Percentiles rank a stretch among this genome's conserved stretches.
These are phyloP conservation scores for Talaromyces sp. DNA, from an alignment of 2,329 filamentous ascomycete species.

Conservation along the genomic window DNA sequence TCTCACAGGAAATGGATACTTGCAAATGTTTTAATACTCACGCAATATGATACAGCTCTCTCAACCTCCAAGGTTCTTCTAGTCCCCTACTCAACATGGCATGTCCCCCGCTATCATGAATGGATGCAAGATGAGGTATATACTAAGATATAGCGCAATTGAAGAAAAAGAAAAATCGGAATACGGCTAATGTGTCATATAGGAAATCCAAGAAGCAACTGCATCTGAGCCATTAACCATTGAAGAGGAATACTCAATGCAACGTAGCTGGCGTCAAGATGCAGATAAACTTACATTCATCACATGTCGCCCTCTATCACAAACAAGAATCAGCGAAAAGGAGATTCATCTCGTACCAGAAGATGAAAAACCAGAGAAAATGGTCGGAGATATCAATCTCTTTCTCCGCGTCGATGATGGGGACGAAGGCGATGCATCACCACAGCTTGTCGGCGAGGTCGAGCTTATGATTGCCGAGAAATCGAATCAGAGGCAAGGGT, in stretches of 20 bases:
- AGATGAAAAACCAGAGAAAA: conserved; percentile 58
- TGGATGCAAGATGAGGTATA: conserved; percentile 90
- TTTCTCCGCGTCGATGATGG: conserved; percentile 69
- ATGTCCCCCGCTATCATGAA: conserved; percentile 79
- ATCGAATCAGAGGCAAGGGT: conserved; percentile 61
- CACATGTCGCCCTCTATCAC: conserved; percentile 61
- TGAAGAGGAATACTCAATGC: conserved; percentile 85
- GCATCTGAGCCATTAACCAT: conserved; percentile 83
- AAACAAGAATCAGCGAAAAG: not conserved
- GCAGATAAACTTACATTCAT: conserved; percentile 93
- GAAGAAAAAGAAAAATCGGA: too few relatives aligned
- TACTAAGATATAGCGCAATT: too few relatives aligned
- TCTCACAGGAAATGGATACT: too few relatives aligned
- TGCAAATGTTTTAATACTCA: too few relatives aligned
- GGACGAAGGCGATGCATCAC: conserved; percentile 41
- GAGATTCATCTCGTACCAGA: conserved; percentile 34
- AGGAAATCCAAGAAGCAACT: conserved; percentile 77
- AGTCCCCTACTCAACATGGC: conserved; percentile 79
- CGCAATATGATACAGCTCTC: conserved; percentile 65
- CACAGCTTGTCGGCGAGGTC: conserved; percentile 66
- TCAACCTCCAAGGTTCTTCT: conserved; percentile 68
- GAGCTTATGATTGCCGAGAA: conserved; percentile 81
- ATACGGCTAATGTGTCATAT: not conserved
- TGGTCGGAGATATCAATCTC: conserved; percentile 78
- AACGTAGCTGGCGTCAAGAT: conserved; percentile 80